Percentiles rank a stretch among this genome's conserved stretches.
Evolutionary conservation across 352 stramenopile species (phyloP).

Genomic region (Pythium insidiosum): DNA sequence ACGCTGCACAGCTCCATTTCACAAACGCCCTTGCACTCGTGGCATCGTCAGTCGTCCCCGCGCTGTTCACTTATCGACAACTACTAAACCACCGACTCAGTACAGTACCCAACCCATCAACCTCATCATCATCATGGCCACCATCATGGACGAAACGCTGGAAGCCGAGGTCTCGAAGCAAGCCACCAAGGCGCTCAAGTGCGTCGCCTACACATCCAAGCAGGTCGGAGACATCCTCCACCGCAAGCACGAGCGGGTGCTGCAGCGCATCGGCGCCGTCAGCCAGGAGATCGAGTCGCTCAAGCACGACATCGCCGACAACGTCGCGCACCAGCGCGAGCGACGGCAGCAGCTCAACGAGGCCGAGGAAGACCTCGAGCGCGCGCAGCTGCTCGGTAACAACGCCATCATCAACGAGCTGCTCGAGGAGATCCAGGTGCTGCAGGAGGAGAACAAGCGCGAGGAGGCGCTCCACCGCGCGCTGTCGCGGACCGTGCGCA

Average conservation of each 20-base stretch:
- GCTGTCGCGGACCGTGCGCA: conserved; percentile 33
- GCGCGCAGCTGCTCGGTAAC: conserved; percentile 43
- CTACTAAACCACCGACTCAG: no score
- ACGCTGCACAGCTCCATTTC: no score
- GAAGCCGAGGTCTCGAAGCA: conserved; percentile 46
- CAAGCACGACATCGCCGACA: conserved; percentile 36
- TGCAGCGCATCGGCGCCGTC: conserved; percentile 28
- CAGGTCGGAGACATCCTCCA: conserved; percentile 48
- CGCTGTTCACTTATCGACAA: no score
- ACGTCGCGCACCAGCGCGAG: conserved; percentile 37
- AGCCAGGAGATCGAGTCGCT: conserved; percentile 49
- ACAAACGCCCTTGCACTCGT: no score
- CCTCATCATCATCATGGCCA: no score
- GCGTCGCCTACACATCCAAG: conserved; percentile 50
- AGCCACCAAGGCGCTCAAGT: conserved; percentile 57
- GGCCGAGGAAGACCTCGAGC: conserved; percentile 46
- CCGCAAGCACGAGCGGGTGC: conserved; percentile 38
- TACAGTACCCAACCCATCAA: no score
- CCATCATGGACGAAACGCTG: no score
- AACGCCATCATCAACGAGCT: conserved; percentile 36
- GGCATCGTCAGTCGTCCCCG: no score
- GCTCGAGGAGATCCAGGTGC: conserved; percentile 31
- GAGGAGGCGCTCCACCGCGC: conserved; percentile 35
- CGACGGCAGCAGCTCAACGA: conserved; percentile 32
- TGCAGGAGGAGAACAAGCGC: conserved; percentile 38